Base-by-base conservation (phyloP, 2,329 filamentous ascomycete genomes). In the Endoconidiophora laricicola region DNA sequence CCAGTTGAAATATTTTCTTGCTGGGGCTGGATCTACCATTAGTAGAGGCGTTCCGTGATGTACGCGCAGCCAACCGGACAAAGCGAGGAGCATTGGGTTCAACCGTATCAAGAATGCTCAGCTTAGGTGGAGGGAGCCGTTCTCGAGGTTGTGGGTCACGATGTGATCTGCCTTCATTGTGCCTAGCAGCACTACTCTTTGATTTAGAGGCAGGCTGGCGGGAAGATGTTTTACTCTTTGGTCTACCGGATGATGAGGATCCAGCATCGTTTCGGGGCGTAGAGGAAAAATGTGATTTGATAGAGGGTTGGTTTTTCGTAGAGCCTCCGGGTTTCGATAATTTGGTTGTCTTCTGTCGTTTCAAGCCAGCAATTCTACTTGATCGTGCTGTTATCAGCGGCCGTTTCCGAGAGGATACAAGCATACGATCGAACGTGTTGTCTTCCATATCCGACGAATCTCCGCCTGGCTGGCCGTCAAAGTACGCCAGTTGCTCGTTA, bases 21-120 rank as follows among this genome's bases (percentile, higher is more conserved):
- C 62, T 63, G 1, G 75, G 76, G 49, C 70, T 78, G 5, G 71
- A 67, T 58, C 73, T 72, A 14, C 78, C 78, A 54, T 71, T 64
- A 10, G 68, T 66, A 23, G 55, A 58, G 33, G 67, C 69, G 47
- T 61, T 66, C 49, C 63, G 71, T 3, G 70, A 76, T 48, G 73
- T 68, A 14, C 78, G 74, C 41, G 75, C 76, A 46, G 78, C 78
- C 57, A 82, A 69, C 53, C 69, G 76, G 33, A 82, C 62, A 54
- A 81, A 81, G 2, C 60, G 62, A 1, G 78, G 78, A 0, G 75
- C 73, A 52, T 66, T 57, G 2, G 65, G 59, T 54, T 72, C 69
- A 42, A 73, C 65, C 20, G 78, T 69, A 60, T 81, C 78, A n/a
- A 81, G 58, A 50, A 81, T 79, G 55, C 78, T 72, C 18, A 81